A percentile compares a stretch with the other conserved stretches of the same genome.
These are phyloP conservation scores for Neurospora sp. DNA, from an alignment of 495 filamentous ascomycete genomes.

Conservation along the genomic window DNA sequence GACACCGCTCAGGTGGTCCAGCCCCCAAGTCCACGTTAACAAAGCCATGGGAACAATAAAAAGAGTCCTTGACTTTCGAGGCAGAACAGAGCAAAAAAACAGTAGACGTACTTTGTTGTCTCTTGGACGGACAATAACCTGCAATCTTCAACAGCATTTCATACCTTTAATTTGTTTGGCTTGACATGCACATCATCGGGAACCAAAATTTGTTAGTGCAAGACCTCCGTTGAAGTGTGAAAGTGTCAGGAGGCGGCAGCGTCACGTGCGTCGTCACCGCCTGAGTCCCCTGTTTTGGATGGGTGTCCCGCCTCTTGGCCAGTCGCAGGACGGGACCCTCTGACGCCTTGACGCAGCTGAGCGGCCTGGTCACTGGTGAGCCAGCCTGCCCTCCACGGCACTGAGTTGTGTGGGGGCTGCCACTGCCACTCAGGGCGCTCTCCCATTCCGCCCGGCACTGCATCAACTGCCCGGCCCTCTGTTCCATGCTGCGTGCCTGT, in stretches of 20 bases:
- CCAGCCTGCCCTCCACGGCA: not conserved
- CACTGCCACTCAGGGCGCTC: constrained; percentile 1
- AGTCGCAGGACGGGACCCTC: constrained; percentile 9
- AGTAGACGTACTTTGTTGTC: not conserved
- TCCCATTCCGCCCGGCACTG: constrained; percentile 8
- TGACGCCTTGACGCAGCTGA: constrained; percentile 25
- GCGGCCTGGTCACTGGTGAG: not conserved
- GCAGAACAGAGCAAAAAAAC: not conserved
- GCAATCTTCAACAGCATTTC: not conserved
- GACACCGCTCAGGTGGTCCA: not conserved
- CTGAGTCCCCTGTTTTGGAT: not conserved
- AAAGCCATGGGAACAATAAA: not conserved
- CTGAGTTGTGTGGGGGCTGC: not conserved
- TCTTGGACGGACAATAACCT: not conserved
- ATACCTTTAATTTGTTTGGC: not conserved
- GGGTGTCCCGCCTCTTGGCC: not conserved
- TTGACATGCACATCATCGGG: not conserved
- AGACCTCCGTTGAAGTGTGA: not conserved
- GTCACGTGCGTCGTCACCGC: constrained; percentile 4
- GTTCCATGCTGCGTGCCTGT: not conserved
- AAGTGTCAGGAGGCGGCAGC: not conserved
- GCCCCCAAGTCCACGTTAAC: not conserved
- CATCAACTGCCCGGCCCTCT: not conserved
- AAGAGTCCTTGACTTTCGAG: not conserved
- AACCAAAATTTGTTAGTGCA: not conserved